A percentile compares a stretch with the other conserved stretches of the same genome.
These are phyloP conservation scores for Penicillium daleae DNA, from an alignment of 495 filamentous ascomycete species.

Conservation along the genomic window DNA sequence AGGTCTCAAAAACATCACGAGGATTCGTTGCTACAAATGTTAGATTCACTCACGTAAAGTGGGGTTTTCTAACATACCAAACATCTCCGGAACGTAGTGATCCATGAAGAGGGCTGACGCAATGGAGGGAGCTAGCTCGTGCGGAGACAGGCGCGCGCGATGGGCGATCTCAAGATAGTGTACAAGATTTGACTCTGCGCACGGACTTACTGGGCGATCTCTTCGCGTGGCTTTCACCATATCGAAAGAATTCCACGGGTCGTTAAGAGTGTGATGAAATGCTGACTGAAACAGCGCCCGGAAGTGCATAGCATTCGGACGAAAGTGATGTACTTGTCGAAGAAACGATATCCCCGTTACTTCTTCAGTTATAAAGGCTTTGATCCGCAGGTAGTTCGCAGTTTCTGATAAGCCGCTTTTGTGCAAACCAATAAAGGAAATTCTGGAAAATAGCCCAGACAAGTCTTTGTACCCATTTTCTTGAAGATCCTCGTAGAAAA, in stretches of 20 bases:
- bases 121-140: not conserved
- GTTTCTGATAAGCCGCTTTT: not conserved
- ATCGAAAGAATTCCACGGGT: not conserved
- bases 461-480: constrained; percentile 7
- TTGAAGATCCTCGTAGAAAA: constrained; percentile 13
- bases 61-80: not conserved
- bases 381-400: not conserved
- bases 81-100: not conserved
- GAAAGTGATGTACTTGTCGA: not conserved
- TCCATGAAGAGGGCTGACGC: not conserved
- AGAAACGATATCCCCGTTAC: not conserved
- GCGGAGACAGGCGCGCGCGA: not conserved
- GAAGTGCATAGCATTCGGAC: not conserved
- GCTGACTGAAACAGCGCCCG: not conserved
- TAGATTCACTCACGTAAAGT: not conserved
- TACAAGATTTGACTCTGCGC: not conserved
- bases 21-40: not conserved
- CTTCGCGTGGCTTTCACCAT: not conserved
- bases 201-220: not conserved
- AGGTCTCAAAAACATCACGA: not conserved
- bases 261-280: not conserved
- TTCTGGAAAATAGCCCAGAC: not conserved
- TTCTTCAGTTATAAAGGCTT: not conserved
- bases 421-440: not conserved
- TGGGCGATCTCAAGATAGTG: not conserved